phyloP scores from a whole-genome alignment of 2,329 filamentous ascomycete species.

The Ophiostoma australiae region DNA sequence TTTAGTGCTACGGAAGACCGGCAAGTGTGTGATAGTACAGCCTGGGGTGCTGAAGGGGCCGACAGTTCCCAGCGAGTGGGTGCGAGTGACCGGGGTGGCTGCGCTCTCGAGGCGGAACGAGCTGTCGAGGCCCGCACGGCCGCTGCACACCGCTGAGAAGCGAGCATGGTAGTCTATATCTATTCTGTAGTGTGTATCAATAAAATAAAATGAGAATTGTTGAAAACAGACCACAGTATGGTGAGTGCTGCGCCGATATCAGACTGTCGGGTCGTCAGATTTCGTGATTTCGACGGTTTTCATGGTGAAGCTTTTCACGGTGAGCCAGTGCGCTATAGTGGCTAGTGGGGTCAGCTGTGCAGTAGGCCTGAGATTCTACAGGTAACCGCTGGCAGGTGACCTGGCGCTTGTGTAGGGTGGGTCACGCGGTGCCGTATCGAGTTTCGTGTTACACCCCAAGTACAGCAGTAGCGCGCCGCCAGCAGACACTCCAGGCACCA shows the following conservation, averaged over 20 bases:
- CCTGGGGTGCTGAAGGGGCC: conserved; percentile 8
- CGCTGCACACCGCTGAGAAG: conserved; percentile 28
- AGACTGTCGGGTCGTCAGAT: neutral
- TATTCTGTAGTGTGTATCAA: no score
- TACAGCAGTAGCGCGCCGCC: neutral
- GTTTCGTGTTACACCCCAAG: neutral
- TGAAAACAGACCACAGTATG: neutral
- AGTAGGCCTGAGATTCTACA: neutral
- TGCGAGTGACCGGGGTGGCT: neutral
- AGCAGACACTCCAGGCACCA: neutral
- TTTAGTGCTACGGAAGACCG: neutral
- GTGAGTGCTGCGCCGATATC: neutral
- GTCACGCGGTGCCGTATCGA: conserved; percentile 3
- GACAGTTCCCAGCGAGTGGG: neutral
- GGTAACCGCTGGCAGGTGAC: neutral
- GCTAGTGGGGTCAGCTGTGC: neutral
- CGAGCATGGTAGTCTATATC: conserved; percentile 29
- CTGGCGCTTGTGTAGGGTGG: conserved; percentile 8
- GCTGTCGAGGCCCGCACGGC: conserved; percentile 21
- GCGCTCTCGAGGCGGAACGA: neutral
- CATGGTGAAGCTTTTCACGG: conserved; percentile 13
- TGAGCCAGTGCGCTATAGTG: neutral
- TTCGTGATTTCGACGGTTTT: neutral
- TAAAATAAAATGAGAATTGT: neutral
- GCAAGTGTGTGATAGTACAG: neutral